Percentiles rank a stretch among this genome's conserved stretches.
Conservation (phyloP, 129 eudicot species). For the Escallonia herrerae region DNA sequence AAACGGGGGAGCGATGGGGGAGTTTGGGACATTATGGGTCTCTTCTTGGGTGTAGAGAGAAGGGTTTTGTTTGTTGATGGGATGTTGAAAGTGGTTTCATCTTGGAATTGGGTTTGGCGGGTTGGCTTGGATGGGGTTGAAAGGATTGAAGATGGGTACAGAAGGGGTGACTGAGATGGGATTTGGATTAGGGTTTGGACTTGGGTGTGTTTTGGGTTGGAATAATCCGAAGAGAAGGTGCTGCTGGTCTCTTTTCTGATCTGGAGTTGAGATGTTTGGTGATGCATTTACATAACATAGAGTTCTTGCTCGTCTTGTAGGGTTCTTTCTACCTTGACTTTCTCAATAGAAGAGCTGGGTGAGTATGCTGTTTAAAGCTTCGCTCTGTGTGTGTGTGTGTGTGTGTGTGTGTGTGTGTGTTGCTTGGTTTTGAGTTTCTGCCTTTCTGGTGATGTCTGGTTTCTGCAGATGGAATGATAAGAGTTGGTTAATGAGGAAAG, state of each 20-base stretch:
- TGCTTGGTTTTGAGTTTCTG: slow-evolving; percentile 20
- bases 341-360: neutral
- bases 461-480: slow-evolving; percentile 24
- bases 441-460: slow-evolving; percentile 16
- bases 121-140: neutral
- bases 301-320: neutral
- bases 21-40: slow-evolving; percentile 33
- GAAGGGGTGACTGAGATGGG: neutral
- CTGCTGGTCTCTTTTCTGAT: slow-evolving; percentile 34
- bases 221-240: slow-evolving; percentile 2
- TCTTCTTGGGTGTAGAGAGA: slow-evolving; percentile 23
- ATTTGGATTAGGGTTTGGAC: slow-evolving; percentile 4
- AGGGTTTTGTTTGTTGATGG: slow-evolving; percentile 20
- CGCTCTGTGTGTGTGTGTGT: slow-evolving; percentile 6
- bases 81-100: slow-evolving; percentile 20
- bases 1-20: slow-evolving; percentile 14
- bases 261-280: slow-evolving; percentile 45
- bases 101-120: neutral
- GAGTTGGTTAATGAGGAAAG: neutral
- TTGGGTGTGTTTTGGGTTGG: slow-evolving; percentile 9
- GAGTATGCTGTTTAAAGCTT: too few species aligned
- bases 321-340: neutral
- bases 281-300: slow-evolving; percentile 43
- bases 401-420: slow-evolving; percentile 22
- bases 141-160: slow-evolving; percentile 4